A percentile compares a stretch with the other conserved stretches of the same genome.
phyloP scores from a whole-genome alignment of 202 grass and related monocot species.

The Elaeis oleifera region DNA sequence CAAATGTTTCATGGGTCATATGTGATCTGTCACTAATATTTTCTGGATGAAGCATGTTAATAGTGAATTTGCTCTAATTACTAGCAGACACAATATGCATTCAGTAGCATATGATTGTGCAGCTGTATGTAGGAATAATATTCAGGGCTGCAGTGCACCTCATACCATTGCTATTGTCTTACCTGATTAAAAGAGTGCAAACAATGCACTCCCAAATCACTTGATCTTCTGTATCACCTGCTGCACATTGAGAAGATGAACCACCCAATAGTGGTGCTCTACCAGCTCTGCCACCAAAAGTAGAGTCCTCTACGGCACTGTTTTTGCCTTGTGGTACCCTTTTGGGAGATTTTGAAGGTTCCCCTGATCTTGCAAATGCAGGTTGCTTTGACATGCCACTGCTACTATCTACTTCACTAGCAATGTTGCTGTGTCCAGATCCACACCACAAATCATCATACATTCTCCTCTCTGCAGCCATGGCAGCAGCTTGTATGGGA shows the following conservation, averaged over 20 bases:
- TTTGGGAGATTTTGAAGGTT: slow-evolving; percentile 15
- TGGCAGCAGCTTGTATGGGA: slow-evolving; percentile 94
- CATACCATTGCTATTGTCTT: slow-evolving; percentile 5
- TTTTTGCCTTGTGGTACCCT: neutral
- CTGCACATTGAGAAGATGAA: slow-evolving; percentile 34
- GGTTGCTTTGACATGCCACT: neutral
- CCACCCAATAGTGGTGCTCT: slow-evolving; percentile 16
- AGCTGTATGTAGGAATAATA: too few species aligned
- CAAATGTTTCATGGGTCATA: too few species aligned
- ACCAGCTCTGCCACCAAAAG: slow-evolving; percentile 8
- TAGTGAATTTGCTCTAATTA: too few species aligned
- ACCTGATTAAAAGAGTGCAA: slow-evolving; percentile 92
- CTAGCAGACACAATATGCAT: too few species aligned
- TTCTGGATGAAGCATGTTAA: too few species aligned
- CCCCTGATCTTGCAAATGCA: slow-evolving; percentile 22
- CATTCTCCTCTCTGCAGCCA: slow-evolving; percentile 92
- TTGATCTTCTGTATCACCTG: slow-evolving; percentile 21
- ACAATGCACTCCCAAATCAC: slow-evolving; percentile 61
- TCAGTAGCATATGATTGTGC: too few species aligned
- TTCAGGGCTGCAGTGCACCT: too few species aligned
- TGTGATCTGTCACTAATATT: too few species aligned
- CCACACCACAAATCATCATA: slow-evolving; percentile 96
- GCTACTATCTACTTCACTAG: neutral
- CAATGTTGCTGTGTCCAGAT: slow-evolving; percentile 21
- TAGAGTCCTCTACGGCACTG: neutral